Base-by-base conservation (phyloP, 176 grass and related monocot genomes). In the Thalia dealbata region DNA sequence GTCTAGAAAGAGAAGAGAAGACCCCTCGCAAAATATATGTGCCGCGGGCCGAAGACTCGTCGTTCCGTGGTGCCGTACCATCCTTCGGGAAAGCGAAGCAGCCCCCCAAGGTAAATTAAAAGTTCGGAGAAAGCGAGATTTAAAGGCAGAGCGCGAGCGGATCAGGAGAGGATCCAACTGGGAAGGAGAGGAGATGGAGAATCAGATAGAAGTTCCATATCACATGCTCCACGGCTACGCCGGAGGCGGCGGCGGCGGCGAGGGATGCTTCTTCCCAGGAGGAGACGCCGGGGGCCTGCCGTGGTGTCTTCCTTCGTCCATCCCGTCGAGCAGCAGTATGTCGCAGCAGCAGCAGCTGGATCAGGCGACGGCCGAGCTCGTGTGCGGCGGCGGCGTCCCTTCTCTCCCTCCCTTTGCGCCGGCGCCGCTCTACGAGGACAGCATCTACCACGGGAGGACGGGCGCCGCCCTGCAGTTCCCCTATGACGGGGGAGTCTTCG, bases 151-250 rank as follows among this genome's bases (percentile, higher is more conserved):
- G n/a, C n/a, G 54, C 5, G 54, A 58, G 32, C 32, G 4, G 32
- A 38, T 38, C 32, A 38, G 32, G 4, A 38, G 32, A 38, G 4
- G 32, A 38, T 38, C 32, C 32, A 38, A 38, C 3, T 38, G 32
- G 32, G 32, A 38, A 38, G 32, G 32, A 38, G 32, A 38, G 32
- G 32, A 38, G 32, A 72, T 72, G 70, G 70, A 72, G 70, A 72
- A 72, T 72, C 70, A 72, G 28, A 52, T 72, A 72, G 70, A 72
- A 52, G 48, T 72, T 27, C 70, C 70, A 21, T 72, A 72, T 24
- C 70, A 72, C 9, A 72, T 54, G 70, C 15, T 32, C 30, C 70
- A 72, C 32, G 70, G 70, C 48, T 72, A 72, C 3, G 70, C 48
- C 52, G 70, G 70, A 52, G 46, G 46, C 16, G 70, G 54, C 3